Evolutionary conservation across 768 basidiomycete genomes (phyloP).

Genomic region (Boletus reticulatus): DNA sequence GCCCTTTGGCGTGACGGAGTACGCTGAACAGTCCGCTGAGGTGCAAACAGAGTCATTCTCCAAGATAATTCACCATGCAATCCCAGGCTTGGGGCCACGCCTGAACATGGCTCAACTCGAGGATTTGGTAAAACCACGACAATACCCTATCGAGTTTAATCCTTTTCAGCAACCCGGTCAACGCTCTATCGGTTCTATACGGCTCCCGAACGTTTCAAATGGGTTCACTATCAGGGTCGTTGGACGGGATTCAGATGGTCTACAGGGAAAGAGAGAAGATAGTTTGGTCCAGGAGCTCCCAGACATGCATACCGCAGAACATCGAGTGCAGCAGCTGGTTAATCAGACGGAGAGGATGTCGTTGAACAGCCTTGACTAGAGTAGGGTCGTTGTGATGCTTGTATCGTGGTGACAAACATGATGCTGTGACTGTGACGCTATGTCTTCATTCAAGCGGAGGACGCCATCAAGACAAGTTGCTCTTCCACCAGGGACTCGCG

Average conservation of each 20-base stretch:
- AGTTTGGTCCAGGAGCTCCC: neutral
- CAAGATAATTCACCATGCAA: conserved; percentile 27
- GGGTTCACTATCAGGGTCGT: conserved; percentile 31
- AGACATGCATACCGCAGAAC: neutral
- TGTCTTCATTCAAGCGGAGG: conserved; percentile 84
- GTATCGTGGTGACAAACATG: conserved; percentile 1
- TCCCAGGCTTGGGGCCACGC: conserved; percentile 24
- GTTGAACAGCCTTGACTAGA: conserved; percentile 30
- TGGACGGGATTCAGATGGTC: conserved; percentile 14
- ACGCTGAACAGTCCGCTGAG: conserved; percentile 37
- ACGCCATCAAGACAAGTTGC: conserved; percentile 41
- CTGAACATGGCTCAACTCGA: conserved; percentile 21
- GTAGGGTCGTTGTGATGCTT: neutral
- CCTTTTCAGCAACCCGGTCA: conserved; percentile 35
- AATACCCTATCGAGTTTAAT: conserved; percentile 31
- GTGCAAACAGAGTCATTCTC: conserved; percentile 29
- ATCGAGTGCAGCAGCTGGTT: conserved; percentile 12
- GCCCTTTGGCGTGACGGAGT: conserved; percentile 37
- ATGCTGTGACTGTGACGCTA: conserved; percentile 28
- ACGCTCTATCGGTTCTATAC: conserved; percentile 21
- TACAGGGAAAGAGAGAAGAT: neutral
- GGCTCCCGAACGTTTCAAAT: conserved; percentile 32
- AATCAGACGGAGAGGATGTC: conserved; percentile 17
- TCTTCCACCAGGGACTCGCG: conserved; percentile 51
- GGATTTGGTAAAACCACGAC: conserved; percentile 23